Percentiles rank a stretch among this genome's conserved stretches.
Evolutionary conservation across 2,329 filamentous ascomycete species (phyloP).

Genomic region (Ilyonectria mors-panacis): DNA sequence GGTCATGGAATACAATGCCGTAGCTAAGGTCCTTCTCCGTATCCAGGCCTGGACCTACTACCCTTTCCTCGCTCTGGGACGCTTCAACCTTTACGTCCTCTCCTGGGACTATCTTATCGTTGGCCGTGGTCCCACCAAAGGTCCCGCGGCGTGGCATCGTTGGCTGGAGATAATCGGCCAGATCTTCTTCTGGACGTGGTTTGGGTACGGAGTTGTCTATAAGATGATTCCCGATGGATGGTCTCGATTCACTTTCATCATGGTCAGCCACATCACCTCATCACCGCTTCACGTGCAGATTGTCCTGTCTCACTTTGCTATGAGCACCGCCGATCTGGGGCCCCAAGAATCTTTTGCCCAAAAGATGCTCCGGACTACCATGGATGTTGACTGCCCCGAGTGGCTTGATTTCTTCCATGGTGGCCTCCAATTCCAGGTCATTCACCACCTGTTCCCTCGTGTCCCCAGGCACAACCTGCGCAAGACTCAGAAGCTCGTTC

Average conservation of each 20-base stretch:
- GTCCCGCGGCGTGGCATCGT: conserved; percentile 86
- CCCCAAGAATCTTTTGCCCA: conserved; percentile 89
- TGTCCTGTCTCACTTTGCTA: conserved; percentile 92
- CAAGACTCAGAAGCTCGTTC: conserved; percentile 79
- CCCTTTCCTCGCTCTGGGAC: conserved; percentile 82
- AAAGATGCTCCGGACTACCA: conserved; percentile 91
- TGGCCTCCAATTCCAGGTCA: conserved; percentile 89
- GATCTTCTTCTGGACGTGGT: conserved; percentile 88
- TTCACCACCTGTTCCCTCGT: conserved; percentile 88
- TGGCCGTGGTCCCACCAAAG: conserved; percentile 79
- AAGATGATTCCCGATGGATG: conserved; percentile 77
- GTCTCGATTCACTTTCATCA: conserved; percentile 80
- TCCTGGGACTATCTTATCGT: conserved; percentile 84
- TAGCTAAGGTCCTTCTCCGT: conserved; percentile 79
- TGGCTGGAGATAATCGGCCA: conserved; percentile 85
- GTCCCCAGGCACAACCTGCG: conserved; percentile 90
- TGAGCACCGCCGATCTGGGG: conserved; percentile 91
- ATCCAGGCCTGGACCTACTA: conserved; percentile 89
- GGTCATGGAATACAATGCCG: conserved; percentile 82
- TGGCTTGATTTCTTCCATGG: conserved; percentile 95
- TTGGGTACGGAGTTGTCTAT: conserved; percentile 87
- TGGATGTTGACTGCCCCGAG: conserved; percentile 90
- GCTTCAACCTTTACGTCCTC: conserved; percentile 89
- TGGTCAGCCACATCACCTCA: conserved; percentile 85
- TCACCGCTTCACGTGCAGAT: conserved; percentile 91